Base-by-base conservation (phyloP, 177 flowering plant species). In the Telopea speciosissima region DNA sequence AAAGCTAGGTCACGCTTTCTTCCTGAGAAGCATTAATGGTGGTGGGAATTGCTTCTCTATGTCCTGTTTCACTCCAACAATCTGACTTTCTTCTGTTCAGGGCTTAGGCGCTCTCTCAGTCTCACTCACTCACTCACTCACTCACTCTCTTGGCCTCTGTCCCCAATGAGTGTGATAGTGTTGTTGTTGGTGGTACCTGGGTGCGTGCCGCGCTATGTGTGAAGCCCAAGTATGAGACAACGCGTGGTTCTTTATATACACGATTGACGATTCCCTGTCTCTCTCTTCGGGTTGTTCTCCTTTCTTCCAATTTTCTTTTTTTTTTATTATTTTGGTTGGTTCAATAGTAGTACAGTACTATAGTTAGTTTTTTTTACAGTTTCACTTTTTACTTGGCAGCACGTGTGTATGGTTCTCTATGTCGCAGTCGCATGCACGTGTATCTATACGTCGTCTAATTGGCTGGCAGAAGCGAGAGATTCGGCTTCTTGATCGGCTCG, bases 21-120 rank as follows among this genome's bases (percentile, higher is more conserved):
- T 31, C 33, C 56, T 74, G 76, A 68, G 63, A 68, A 63, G 54
- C 72, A 74, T 74, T 74, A 68, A 74, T 68, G 72, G 68, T 68
- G 72, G 68, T n/a, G 61, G 66, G 28, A 67, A 61, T n/a, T 65
- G 67, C 67, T 65, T 22, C 31, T 49, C 24, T 49, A 16, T 68
- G 45, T 19, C 8, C 1, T 56, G 24, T 3, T 56, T 21, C 61
- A n/a, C n/a, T 56, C 61, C n/a, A 56, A 16, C 22, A 7, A 19
- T 3, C 9, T 3, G 23, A 56, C 1, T 73, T 26, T 45, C 19
- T 28, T 21, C 26, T 62, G 11, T 62, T 44, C 49, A 13, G 33
- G 33, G 24, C 58, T 56, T 23, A 40, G 58, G 40, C 52, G 3
- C 40, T 36, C 40, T 8, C 40, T 36, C 40, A 3, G 8, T 36